Base-by-base conservation (phyloP, 768 basidiomycete genomes). In the Daedaleopsis nitida region DNA sequence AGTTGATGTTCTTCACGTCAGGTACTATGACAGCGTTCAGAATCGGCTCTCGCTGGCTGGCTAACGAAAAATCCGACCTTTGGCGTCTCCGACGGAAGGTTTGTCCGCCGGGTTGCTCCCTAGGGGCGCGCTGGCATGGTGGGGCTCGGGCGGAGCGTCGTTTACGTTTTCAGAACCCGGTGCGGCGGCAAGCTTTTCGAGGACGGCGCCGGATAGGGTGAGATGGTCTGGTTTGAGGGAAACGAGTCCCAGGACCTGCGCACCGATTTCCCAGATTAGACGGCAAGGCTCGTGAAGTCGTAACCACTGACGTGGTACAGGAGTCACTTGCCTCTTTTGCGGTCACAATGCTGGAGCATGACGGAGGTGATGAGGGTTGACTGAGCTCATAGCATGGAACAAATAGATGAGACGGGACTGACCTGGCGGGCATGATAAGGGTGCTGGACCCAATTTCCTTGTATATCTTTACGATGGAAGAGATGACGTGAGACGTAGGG, bases 341-440 rank as follows among this genome's bases (percentile, higher is more conserved):
- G 13, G 78, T 78, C 5, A 80, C 75, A 44, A 80, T 77, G 56
- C 80, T 80, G 50, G 4, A 47, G 21, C 35, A 21, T 17, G 21
- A 17, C 43, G 32, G 42, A 32, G 45, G 44, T 1, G 52, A 47
- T 16, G 39, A 47, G 27, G 24, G 34, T 44, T 24, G 49, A 56
- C 10, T 9, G 19, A n/a, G n/a, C n/a, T n/a, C n/a, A n/a, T 19
- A 49, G 38, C 27, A 50, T 16, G 19, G 3, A 38, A 11, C 19
- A 13, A 21, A 49, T 10, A 21, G 1, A 39, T 42, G 24, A 21
- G 13, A 55, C 16, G 48, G n/a, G 16, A 21, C 55, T 57, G 62
- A 78, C 80, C 82, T 83, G 21, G 81, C 82, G n/a, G 81, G 80
- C 76, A 82, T 79, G 11, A 82, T 77, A 12, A 77, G 67, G 1